Evolutionary conservation across 2,329 filamentous ascomycete genomes (phyloP).

Genomic region (Dactylellina haptotyla): DNA sequence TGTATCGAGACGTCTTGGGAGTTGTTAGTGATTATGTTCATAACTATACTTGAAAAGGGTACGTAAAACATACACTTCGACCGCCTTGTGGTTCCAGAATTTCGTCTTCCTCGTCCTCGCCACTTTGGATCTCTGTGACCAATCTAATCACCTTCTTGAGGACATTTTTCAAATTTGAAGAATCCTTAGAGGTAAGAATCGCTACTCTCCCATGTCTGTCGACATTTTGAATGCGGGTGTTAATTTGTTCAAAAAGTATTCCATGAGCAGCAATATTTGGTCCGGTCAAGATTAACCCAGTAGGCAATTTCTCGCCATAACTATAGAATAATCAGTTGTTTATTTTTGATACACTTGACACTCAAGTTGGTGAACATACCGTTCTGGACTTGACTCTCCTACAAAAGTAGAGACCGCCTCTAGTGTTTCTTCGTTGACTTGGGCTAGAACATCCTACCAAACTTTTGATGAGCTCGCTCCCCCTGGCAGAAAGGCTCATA

Average conservation of each 20-base stretch:
- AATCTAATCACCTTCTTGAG: constrained; percentile 79
- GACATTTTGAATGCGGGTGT: constrained; percentile 60
- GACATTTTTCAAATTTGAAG: constrained; percentile 76
- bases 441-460: constrained; percentile 67
- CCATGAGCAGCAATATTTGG: constrained; percentile 81
- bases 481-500: not conserved
- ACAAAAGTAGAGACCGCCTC: constrained; percentile 70
- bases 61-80: constrained; percentile 20
- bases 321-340: constrained; percentile 35
- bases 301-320: constrained; percentile 68
- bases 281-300: constrained; percentile 79
- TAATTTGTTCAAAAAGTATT: constrained; percentile 76
- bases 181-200: constrained; percentile 74
- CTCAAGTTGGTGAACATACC: constrained; percentile 26
- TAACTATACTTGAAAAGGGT: not conserved
- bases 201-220: constrained; percentile 73
- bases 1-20: constrained; percentile 58
- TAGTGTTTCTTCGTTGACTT: constrained; percentile 71
- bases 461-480: constrained; percentile 60
- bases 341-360: not conserved
- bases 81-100: constrained; percentile 63
- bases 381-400: constrained; percentile 59
- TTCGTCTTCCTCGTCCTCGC: constrained; percentile 68
- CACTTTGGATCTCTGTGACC: constrained; percentile 66
- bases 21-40: not conserved